Base-by-base conservation (phyloP, 2,329 filamentous ascomycete genomes). In the Hirsutella minnesotensis region DNA sequence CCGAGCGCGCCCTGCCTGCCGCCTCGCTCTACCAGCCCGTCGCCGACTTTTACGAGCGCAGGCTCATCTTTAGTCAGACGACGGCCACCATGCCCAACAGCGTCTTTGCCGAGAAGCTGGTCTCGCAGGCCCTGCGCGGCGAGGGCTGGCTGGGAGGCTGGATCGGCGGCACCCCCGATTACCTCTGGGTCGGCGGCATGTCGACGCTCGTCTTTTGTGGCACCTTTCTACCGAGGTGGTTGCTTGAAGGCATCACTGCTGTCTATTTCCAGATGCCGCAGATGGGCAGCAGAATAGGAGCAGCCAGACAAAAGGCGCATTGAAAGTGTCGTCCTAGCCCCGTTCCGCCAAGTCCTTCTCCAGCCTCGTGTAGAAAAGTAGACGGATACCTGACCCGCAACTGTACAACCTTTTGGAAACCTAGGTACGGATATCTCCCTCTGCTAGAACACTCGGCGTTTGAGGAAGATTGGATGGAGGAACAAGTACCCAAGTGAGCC, bases 51-150 rank as follows among this genome's bases (percentile, higher is more conserved):
- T 76, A 73, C 52, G 56, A 67, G 51, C 56, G 57, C 46, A 58
- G 70, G 2, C 57, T 72, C 45, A 61, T 56, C 0, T 76, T 69
- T 41, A 71, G 67, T 46, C 72, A 75, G 62, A 67, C 59, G 4
- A 65, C 62, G 21, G 54, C 58, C 18, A 69, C 69, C 0, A 29
- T 29, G 24, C 38, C 38, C 2, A 3, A 24, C 3, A 54, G 61
- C n/a, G 53, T 43, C 0, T 75, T 69, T 48, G 69, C 72, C 0
- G 44, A 48, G 27, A 57, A 59, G 40, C 47, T 76, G 3, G 72
- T 72, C 4, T 45, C 40, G 1, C 59, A 63, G 22, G 68, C 68
- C 3, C 54, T 74, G 12, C 58, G 49, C 47, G 62, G 63, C 1
- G 60, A 64, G 46, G 60, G 61, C 0, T 63, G 54, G 46, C 42